Percentiles rank a stretch among this genome's conserved stretches.
phyloP scores from a whole-genome alignment of 495 filamentous ascomycete genomes.

The Darksidea phi region DNA sequence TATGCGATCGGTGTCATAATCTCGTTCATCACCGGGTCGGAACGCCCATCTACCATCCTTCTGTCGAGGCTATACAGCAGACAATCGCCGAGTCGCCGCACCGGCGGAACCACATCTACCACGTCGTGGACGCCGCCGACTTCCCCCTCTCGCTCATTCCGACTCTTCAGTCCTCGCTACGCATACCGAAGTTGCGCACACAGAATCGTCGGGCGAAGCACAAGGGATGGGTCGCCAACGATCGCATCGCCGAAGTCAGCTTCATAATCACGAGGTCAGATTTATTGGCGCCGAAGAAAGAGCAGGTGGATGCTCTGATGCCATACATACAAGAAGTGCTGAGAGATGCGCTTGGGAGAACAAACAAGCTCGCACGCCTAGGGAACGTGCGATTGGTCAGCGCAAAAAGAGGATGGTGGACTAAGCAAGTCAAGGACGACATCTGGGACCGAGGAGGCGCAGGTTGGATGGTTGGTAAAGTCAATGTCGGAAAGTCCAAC shows the following conservation, averaged over 20 bases:
- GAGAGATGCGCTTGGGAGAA: conserved; percentile 64
- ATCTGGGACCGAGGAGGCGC: conserved; percentile 78
- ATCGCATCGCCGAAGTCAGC: conserved; percentile 66
- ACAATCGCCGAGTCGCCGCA: conserved; percentile 84
- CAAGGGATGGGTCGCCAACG: conserved; percentile 57
- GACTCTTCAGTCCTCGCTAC: conserved; percentile 58
- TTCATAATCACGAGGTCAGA: conserved; percentile 91
- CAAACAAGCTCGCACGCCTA: conserved; percentile 63
- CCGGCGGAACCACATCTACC: conserved; percentile 88
- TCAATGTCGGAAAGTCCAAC: conserved; percentile 93
- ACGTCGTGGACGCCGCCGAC: conserved; percentile 96
- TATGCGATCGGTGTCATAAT: conserved; percentile 86
- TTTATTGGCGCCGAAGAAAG: conserved; percentile 73
- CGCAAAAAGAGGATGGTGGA: conserved; percentile 84
- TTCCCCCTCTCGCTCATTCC: conserved; percentile 89
- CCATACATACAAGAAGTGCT: conserved; percentile 74
- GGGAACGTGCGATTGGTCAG: conserved; percentile 85
- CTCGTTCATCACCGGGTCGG: conserved; percentile 72
- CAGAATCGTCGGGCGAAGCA: conserved; percentile 69
- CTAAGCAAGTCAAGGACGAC: conserved; percentile 75
- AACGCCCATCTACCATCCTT: conserved; percentile 70
- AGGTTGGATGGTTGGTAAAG: conserved; percentile 97
- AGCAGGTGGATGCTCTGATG: conserved; percentile 78
- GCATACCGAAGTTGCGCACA: conserved; percentile 64
- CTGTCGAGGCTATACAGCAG: conserved; percentile 69